Percentiles rank a stretch among this genome's conserved stretches.
Conservation (phyloP, 805 yeast genomes). For the Saccharomycodes ludwigii region DNA sequence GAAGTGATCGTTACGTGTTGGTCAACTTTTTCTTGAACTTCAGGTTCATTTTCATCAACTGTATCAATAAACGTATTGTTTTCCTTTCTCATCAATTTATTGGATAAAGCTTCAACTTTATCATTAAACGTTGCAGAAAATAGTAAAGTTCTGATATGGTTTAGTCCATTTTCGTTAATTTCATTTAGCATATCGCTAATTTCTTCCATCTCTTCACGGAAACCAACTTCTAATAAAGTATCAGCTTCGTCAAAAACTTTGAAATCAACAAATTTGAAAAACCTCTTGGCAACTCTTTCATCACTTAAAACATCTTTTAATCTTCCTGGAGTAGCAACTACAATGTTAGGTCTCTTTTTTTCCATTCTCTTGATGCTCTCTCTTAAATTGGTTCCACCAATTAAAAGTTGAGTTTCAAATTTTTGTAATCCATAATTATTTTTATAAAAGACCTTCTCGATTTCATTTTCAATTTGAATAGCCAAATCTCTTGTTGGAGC, state of each 20-base stretch:
- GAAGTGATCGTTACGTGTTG: slow-evolving; percentile 51
- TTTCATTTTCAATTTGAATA: slow-evolving; percentile 60
- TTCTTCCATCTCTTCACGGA: slow-evolving; percentile 48
- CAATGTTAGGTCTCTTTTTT: slow-evolving; percentile 36
- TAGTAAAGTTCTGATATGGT: slow-evolving; percentile 49
- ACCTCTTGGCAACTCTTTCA: slow-evolving; percentile 29
- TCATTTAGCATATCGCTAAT: slow-evolving; percentile 39
- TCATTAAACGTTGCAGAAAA: slow-evolving; percentile 83
- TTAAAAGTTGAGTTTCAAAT: slow-evolving; percentile 38
- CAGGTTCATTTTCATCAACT: slow-evolving; percentile 60
- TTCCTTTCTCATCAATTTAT: slow-evolving; percentile 36
- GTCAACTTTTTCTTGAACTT: slow-evolving; percentile 62
- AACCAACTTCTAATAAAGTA: slow-evolving; percentile 70
- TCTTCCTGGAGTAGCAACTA: slow-evolving; percentile 88
- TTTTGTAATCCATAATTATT: slow-evolving; percentile 16
- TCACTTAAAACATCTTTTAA: slow-evolving; percentile 46
- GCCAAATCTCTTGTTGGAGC: slow-evolving; percentile 93
- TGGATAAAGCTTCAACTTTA: slow-evolving; percentile 55
- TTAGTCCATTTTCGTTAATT: slow-evolving; percentile 19
- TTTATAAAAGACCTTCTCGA: slow-evolving; percentile 33
- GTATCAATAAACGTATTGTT: slow-evolving; percentile 58
- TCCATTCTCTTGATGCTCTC: slow-evolving; percentile 25
- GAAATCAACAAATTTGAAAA: slow-evolving; percentile 44
- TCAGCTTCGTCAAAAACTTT: slow-evolving; percentile 89
- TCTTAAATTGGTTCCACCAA: slow-evolving; percentile 51